Conservation (phyloP, 208 protist genomes). For the Acanthamoeba lenticulata region DNA sequence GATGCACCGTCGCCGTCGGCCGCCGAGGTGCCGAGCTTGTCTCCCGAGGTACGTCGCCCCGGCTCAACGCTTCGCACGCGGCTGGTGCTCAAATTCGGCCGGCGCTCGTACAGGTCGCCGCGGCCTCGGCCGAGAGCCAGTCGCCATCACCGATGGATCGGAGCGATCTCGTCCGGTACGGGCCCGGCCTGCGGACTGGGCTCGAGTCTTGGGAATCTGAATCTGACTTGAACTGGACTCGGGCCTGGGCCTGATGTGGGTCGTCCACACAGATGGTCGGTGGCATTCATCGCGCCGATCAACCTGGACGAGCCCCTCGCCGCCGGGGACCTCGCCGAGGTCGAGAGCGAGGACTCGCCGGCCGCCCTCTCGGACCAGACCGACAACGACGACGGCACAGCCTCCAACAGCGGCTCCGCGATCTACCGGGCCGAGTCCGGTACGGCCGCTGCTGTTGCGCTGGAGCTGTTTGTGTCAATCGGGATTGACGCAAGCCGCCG, state of each 20-base stretch:
- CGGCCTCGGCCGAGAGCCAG: background rate
- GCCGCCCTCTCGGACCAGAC: too few species aligned
- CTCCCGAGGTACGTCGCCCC: too few species aligned
- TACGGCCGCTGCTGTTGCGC: background rate
- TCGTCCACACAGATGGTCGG: background rate
- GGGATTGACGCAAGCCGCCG: background rate
- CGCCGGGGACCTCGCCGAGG: background rate
- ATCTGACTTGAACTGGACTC: too few species aligned
- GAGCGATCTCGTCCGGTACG: background rate
- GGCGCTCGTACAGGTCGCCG: background rate
- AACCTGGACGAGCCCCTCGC: background rate
- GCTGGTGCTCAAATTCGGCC: background rate
- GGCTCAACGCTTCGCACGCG: too few species aligned
- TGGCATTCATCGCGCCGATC: background rate
- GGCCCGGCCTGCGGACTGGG: too few species aligned
- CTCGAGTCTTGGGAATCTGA: too few species aligned
- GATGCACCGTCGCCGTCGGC: too few species aligned
- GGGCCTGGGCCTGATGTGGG: background rate
- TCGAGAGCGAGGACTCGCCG: background rate
- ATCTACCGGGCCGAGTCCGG: background rate
- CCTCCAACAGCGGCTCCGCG: background rate
- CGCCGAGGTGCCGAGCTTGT: too few species aligned
- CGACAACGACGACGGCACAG: background rate
- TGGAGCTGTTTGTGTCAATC: too few species aligned
- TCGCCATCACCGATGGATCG: too few species aligned